Conservation (phyloP, 306 rosid species). For the Clitoria ternatea region DNA sequence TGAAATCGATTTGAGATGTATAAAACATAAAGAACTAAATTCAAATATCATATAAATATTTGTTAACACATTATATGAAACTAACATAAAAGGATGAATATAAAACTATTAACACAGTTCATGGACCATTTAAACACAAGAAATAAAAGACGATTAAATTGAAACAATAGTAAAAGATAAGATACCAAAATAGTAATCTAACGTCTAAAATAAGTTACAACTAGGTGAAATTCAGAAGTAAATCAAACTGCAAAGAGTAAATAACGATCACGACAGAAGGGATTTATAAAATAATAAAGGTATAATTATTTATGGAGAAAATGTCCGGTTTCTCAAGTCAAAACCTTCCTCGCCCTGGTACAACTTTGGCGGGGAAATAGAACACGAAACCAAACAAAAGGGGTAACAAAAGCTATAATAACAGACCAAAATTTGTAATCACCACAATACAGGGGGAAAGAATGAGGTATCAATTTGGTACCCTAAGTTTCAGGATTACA, state of each 20-base stretch:
- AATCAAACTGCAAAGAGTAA: background rate
- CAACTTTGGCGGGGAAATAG: background rate
- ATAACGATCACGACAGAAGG: background rate
- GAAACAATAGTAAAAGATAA: too few species aligned
- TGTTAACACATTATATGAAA: too few species aligned
- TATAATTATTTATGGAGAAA: background rate
- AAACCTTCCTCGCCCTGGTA: background rate
- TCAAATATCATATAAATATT: too few species aligned
- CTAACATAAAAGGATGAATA: too few species aligned
- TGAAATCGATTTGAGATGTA: too few species aligned
- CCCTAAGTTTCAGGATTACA: constrained; percentile 12
- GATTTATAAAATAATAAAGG: background rate
- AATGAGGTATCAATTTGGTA: constrained; percentile 4
- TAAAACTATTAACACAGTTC: too few species aligned
- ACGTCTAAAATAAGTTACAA: too few species aligned
- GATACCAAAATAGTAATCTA: too few species aligned
- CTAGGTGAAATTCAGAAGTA: too few species aligned
- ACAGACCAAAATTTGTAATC: background rate
- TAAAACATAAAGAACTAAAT: too few species aligned
- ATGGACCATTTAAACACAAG: too few species aligned
- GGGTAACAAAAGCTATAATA: background rate
- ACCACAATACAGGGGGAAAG: background rate
- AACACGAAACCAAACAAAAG: background rate
- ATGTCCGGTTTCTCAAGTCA: background rate
- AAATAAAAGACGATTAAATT: too few species aligned